These are phyloP conservation scores for Jackrogersella minutella DNA, from an alignment of 495 filamentous ascomycete genomes.

Conservation along the genomic window DNA sequence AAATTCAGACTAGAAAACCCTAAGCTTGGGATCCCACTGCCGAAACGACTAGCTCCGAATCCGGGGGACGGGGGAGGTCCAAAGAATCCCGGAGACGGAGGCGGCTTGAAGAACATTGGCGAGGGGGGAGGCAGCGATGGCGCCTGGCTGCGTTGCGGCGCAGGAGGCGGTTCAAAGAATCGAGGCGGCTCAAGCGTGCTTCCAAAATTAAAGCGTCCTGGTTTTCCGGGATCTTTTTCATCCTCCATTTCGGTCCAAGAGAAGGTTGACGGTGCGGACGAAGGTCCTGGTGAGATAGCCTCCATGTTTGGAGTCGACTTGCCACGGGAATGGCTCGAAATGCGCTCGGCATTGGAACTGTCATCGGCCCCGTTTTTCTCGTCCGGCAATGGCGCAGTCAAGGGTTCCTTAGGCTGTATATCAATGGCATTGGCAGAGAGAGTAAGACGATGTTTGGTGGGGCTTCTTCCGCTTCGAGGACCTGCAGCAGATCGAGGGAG, in stretches of 20 bases:
- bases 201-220: constrained; percentile 51
- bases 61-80: constrained; percentile 47
- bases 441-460: constrained; percentile 60
- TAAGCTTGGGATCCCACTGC: constrained; percentile 38
- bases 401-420: constrained; percentile 53
- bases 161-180: constrained; percentile 46
- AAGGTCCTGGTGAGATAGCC: constrained; percentile 62
- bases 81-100: constrained; percentile 39
- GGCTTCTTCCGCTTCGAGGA: constrained; percentile 55
- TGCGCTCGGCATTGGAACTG: constrained; percentile 38
- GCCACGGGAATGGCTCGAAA: constrained; percentile 48
- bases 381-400: constrained; percentile 60
- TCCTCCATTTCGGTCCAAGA: constrained; percentile 59
- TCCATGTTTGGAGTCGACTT: constrained; percentile 55
- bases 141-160: constrained; percentile 15
- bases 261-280: constrained; percentile 64
- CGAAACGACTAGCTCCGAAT: constrained; percentile 50
- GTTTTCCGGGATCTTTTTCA: constrained; percentile 43
- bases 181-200: constrained; percentile 39
- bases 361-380: constrained; percentile 45
- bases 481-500: constrained; percentile 53
- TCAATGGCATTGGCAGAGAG: constrained; percentile 61
- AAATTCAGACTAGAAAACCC: constrained; percentile 48
- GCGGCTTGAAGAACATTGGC: constrained; percentile 44
- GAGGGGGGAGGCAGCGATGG: constrained; percentile 41